Evolutionary conservation across 108 stramenopile species (phyloP).

Genomic region (Cyclotella baltica): DNA sequence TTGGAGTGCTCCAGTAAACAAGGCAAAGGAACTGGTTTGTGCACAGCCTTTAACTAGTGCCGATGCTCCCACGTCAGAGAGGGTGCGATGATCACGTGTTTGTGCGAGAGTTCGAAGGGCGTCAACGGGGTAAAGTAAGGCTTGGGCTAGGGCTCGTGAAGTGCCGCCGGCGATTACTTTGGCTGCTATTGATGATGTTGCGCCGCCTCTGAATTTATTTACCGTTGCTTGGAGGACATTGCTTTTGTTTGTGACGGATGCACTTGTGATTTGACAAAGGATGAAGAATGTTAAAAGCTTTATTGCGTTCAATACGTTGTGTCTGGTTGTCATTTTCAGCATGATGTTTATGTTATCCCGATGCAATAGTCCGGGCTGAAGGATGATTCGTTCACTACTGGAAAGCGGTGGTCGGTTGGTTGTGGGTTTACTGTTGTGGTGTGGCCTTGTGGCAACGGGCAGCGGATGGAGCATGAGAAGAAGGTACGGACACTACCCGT

Average conservation of each 20-base stretch:
- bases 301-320: too few species aligned
- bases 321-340: too few species aligned
- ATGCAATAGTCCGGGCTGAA: too few species aligned
- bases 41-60: constrained; percentile 61
- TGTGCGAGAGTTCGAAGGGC: constrained; percentile 76
- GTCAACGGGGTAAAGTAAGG: constrained; percentile 72
- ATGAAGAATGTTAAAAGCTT: too few species aligned
- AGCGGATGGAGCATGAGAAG: too few species aligned
- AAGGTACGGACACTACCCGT: too few species aligned
- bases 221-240: background rate
- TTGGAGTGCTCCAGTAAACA: constrained; percentile 68
- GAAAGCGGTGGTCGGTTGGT: too few species aligned
- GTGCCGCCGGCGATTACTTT: constrained; percentile 64
- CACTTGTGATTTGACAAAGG: background rate
- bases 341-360: too few species aligned
- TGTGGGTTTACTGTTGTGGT: too few species aligned
- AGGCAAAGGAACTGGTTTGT: constrained; percentile 69
- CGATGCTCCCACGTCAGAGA: constrained; percentile 58
- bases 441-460: too few species aligned
- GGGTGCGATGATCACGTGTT: constrained; percentile 65
- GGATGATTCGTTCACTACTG: too few species aligned
- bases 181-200: constrained; percentile 10
- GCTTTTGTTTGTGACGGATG: background rate
- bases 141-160: constrained; percentile 60
- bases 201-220: background rate